Conservation (phyloP, 306 rosid species). For the Trifolium fragiferum region DNA sequence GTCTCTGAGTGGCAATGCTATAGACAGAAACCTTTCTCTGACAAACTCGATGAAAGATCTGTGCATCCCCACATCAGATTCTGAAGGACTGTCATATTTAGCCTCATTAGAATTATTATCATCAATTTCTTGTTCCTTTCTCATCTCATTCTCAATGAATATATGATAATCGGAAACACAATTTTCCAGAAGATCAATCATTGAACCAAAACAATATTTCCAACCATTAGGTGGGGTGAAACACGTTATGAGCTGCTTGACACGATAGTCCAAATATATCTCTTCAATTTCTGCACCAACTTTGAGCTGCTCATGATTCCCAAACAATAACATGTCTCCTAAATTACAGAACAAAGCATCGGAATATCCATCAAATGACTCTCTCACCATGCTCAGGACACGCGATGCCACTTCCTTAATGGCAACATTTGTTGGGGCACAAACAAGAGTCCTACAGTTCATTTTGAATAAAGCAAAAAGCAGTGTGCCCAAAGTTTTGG, state of each 20-base stretch:
- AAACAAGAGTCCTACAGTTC: conserved; percentile 59
- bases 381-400: conserved; percentile 58
- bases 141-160: conserved; percentile 55
- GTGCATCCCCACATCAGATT: conserved; percentile 29
- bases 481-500: conserved; percentile 60
- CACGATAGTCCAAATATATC: conserved; percentile 68
- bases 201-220: conserved; percentile 59
- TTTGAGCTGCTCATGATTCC: conserved; percentile 68
- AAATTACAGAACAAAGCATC: conserved; percentile 48
- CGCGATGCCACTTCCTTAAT: conserved; percentile 67
- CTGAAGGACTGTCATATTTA: conserved; percentile 26
- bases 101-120: conserved; percentile 1
- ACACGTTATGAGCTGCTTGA: conserved; percentile 51
- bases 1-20: conserved; percentile 40
- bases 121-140: conserved; percentile 24
- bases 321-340: conserved; percentile 74
- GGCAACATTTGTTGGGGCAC: conserved; percentile 87
- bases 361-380: conserved; percentile 33
- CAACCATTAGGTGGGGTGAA: conserved; percentile 58
- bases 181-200: conserved; percentile 64
- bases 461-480: conserved; percentile 51
- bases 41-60: conserved; percentile 62
- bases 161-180: conserved; percentile 65
- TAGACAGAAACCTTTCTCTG: conserved; percentile 48
- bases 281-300: conserved; percentile 58